Percentiles rank a stretch among this genome's conserved stretches.
Evolutionary conservation across 2,329 filamentous ascomycete species (phyloP).

Genomic region (Aureobasidium sp.): DNA sequence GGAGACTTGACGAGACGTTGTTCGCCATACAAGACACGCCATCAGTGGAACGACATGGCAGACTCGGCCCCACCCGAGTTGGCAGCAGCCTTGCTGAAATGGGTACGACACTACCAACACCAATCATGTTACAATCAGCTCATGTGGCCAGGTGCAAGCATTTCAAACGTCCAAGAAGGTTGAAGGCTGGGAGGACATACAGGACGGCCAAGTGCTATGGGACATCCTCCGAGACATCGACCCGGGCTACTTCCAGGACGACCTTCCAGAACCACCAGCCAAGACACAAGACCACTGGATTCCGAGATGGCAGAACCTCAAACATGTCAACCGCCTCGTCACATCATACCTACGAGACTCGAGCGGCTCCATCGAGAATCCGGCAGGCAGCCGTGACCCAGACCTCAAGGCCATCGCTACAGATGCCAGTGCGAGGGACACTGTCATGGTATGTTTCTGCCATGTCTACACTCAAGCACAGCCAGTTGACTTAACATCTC

Average conservation of each 20-base stretch:
- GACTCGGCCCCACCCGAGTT: conserved; percentile 14
- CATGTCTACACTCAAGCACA: not conserved
- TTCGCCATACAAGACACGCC: not conserved
- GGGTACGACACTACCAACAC: not conserved
- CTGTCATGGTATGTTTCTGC: conserved; percentile 25
- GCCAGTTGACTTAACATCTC: not conserved
- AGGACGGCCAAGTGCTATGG: conserved; percentile 42
- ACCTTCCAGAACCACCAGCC: conserved; percentile 38
- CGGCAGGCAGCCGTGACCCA: conserved; percentile 32
- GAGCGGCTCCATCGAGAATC: conserved; percentile 33
- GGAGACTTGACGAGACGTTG: not conserved
- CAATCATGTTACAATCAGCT: not conserved
- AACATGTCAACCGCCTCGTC: conserved; percentile 41
- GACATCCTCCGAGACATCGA: conserved; percentile 41
- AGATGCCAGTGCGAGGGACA: conserved; percentile 32
- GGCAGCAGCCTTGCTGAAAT: conserved; percentile 15
- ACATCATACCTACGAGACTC: conserved; percentile 42
- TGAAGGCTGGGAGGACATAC: conserved; percentile 23
- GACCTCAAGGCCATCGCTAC: conserved; percentile 42
- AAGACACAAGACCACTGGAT: conserved; percentile 42
- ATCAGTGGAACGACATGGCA: conserved; percentile 8
- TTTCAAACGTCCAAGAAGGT: conserved; percentile 10
- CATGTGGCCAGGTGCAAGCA: conserved; percentile 7
- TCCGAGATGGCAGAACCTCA: conserved; percentile 45
- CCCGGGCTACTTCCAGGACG: conserved; percentile 40